Conservation (phyloP, 345 rosid species). For the Sonneratia alba region DNA sequence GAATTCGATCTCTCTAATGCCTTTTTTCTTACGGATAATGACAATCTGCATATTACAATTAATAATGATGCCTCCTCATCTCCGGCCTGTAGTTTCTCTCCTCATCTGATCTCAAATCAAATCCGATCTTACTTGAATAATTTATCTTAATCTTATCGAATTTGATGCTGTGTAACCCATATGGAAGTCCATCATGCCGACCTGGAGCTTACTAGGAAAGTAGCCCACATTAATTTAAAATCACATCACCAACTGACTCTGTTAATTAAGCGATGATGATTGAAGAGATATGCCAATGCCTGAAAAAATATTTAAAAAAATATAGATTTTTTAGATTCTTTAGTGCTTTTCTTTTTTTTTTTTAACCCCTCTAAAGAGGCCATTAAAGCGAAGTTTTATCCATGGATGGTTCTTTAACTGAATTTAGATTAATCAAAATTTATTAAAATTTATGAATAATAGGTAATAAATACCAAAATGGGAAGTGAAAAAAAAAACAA, state of each 20-base stretch:
- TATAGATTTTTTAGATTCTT: too few species aligned
- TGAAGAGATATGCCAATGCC: neutral
- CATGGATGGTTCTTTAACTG: too few species aligned
- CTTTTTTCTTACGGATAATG: neutral
- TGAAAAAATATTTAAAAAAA: neutral
- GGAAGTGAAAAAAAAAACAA: neutral
- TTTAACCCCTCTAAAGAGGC: too few species aligned
- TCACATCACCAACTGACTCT: conserved; percentile 12
- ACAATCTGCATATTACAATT: neutral
- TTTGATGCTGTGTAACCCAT: neutral
- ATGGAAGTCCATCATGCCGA: conserved; percentile 26
- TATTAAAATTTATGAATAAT: neutral
- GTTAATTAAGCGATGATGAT: neutral
- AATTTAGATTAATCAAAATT: too few species aligned
- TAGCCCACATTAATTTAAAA: conserved; percentile 8
- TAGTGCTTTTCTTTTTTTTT: too few species aligned
- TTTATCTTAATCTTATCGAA: neutral
- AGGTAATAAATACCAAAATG: too few species aligned
- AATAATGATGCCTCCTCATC: neutral
- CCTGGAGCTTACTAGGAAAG: conserved; percentile 21
- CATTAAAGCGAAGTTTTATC: too few species aligned
- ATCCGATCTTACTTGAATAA: neutral
- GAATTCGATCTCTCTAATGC: neutral
- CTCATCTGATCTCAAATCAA: neutral
- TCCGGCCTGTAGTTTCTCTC: neutral